These are phyloP conservation scores for Wallacemonas sp. DNA, from an alignment of 208 protist species.

Conservation along the genomic window DNA sequence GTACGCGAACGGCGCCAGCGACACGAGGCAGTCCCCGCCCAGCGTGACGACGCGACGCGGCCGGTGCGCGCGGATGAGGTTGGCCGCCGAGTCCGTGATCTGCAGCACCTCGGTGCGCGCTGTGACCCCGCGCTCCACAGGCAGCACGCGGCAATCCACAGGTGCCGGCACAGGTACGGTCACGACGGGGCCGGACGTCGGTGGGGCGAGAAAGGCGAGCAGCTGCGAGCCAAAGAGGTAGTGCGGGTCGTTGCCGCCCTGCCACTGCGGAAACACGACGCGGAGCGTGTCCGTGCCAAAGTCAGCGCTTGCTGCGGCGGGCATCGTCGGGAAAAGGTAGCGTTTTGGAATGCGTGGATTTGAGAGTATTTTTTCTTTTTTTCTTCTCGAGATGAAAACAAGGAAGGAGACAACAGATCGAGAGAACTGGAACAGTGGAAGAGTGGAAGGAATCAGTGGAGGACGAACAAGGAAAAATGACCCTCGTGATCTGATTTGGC, in stretches of 20 bases:
- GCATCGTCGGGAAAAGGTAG: too few species aligned
- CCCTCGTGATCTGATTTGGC: too few species aligned
- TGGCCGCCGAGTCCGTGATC: neutral
- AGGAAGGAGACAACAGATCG: too few species aligned
- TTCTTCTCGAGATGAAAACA: too few species aligned
- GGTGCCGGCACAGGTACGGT: slow-evolving; percentile 19
- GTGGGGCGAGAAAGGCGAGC: slow-evolving; percentile 23
- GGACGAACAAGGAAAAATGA: too few species aligned
- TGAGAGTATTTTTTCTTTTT: slow-evolving; percentile 14
- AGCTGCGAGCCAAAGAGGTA: slow-evolving; percentile 35
- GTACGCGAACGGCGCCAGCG: slow-evolving; percentile 41
- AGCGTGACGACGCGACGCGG: slow-evolving; percentile 30
- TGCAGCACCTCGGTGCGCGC: slow-evolving; percentile 15
- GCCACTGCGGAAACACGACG: slow-evolving; percentile 35
- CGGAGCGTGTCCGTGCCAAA: slow-evolving; percentile 21
- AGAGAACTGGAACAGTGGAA: too few species aligned
- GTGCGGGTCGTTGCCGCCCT: slow-evolving; percentile 32
- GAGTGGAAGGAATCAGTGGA: too few species aligned
- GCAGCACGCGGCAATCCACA: neutral
- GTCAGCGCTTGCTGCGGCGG: neutral
- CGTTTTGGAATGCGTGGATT: too few species aligned
- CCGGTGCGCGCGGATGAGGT: slow-evolving; percentile 18
- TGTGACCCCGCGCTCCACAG: slow-evolving; percentile 11
- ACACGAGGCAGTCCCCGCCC: slow-evolving; percentile 37
- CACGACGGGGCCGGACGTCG: slow-evolving; percentile 9